These are phyloP conservation scores for Lipomyces yamanashiensis DNA, from an alignment of 805 yeast species.

Conservation along the genomic window DNA sequence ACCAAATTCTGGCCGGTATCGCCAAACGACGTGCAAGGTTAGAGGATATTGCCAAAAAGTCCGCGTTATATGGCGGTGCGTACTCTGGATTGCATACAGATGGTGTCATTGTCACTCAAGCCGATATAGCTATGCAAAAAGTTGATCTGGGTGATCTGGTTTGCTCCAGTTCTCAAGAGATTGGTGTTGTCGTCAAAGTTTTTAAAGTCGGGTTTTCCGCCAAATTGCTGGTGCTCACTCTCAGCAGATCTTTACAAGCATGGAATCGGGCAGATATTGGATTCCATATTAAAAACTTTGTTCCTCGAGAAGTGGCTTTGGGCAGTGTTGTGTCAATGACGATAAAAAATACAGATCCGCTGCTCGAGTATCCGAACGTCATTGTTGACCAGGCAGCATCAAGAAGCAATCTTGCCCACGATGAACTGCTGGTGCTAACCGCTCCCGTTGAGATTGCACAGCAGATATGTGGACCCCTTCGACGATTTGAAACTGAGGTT, in stretches of 20 bases:
- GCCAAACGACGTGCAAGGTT: constrained; percentile 16
- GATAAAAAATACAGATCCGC: constrained; percentile 8
- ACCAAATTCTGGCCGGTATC: constrained; percentile 15
- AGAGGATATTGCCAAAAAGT: constrained; percentile 13
- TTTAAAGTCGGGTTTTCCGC: constrained; percentile 2
- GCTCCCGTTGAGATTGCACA: constrained; percentile 26
- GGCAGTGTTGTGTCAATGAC: constrained; percentile 11
- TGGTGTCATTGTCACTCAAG: neutral
- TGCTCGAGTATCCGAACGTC: constrained; percentile 9
- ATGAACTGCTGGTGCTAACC: constrained; percentile 5
- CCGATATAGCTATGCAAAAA: neutral
- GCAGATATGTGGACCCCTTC: constrained; percentile 20
- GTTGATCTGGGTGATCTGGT: constrained; percentile 17
- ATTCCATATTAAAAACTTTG: constrained; percentile 17
- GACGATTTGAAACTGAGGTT: constrained; percentile 21
- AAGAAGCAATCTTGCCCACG: neutral
- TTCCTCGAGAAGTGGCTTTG: constrained; percentile 16
- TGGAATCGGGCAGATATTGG: neutral
- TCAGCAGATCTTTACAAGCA: constrained; percentile 3
- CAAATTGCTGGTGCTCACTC: constrained; percentile 11
- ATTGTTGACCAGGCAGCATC: neutral
- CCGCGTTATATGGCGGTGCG: constrained; percentile 9
- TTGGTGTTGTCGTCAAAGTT: constrained; percentile 14
- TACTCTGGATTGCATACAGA: neutral
- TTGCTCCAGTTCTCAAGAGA: neutral